These are phyloP conservation scores for Lasiodiplodia citricola DNA, from an alignment of 2,329 filamentous ascomycete genomes.

Conservation along the genomic window DNA sequence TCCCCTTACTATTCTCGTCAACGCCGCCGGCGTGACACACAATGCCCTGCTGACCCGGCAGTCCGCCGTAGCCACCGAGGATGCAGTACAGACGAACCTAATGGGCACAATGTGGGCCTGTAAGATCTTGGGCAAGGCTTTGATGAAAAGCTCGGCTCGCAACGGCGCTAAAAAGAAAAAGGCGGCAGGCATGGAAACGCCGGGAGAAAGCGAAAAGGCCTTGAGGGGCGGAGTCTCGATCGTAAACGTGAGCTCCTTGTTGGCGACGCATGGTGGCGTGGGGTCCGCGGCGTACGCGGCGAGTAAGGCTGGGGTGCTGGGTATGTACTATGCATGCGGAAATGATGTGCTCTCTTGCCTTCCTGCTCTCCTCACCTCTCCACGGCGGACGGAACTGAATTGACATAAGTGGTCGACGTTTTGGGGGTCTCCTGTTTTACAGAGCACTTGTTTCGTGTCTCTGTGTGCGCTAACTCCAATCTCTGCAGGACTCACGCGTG, in stretches of 20 bases:
- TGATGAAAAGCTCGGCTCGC: background rate
- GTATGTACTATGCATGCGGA: slow-evolving; percentile 46
- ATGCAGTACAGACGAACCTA: slow-evolving; percentile 73
- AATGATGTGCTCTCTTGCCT: background rate
- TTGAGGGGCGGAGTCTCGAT: slow-evolving; percentile 55
- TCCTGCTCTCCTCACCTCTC: background rate
- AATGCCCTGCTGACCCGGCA: slow-evolving; percentile 66
- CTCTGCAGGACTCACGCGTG: slow-evolving; percentile 67
- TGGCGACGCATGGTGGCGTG: slow-evolving; percentile 70
- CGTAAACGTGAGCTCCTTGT: slow-evolving; percentile 80
- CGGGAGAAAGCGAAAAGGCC: background rate
- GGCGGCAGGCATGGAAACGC: slow-evolving; percentile 12
- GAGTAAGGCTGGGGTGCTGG: slow-evolving; percentile 79
- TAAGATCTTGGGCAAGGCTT: slow-evolving; percentile 39
- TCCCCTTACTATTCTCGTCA: slow-evolving; percentile 65
- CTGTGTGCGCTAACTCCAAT: background rate
- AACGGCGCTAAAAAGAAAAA: background rate
- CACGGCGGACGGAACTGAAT: no score
- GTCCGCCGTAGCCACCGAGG: slow-evolving; percentile 55
- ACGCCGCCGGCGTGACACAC: slow-evolving; percentile 78
- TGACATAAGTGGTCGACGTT: background rate
- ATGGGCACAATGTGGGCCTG: slow-evolving; percentile 68
- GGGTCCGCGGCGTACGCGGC: slow-evolving; percentile 79
- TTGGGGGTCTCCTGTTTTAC: background rate
- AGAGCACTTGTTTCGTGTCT: background rate